phyloP scores from a whole-genome alignment of 2,329 filamentous ascomycete genomes.

The Fusarium sp. region DNA sequence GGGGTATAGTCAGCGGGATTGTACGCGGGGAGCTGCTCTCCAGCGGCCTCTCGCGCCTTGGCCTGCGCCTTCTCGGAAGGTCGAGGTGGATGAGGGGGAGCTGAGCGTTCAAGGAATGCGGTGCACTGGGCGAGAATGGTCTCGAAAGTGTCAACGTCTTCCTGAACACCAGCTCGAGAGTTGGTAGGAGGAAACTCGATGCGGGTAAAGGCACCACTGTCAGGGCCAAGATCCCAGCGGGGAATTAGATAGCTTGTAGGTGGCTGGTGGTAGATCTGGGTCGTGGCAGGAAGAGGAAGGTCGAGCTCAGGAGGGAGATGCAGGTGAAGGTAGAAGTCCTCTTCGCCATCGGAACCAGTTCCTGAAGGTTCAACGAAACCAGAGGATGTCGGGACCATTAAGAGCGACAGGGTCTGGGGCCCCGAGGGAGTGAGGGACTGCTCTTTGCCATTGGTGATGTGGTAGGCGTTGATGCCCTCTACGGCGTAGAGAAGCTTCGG shows the following conservation, averaged over 20 bases:
- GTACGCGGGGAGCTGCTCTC: conserved; percentile 70
- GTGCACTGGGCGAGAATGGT: conserved; percentile 98
- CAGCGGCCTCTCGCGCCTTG: conserved; percentile 55
- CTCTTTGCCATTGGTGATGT: conserved; percentile 89
- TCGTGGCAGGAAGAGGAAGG: conserved; percentile 91
- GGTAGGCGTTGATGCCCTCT: conserved; percentile 89
- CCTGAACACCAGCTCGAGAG: conserved; percentile 78
- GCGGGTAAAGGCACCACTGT: conserved; percentile 89
- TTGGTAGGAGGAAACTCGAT: conserved; percentile 88
- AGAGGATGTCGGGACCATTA: conserved; percentile 95
- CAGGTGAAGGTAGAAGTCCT: conserved; percentile 97
- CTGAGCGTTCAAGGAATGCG: conserved; percentile 87
- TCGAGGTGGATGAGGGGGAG: conserved; percentile 62
- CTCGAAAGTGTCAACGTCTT: conserved; percentile 96
- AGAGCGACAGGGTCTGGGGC: conserved; percentile 87
- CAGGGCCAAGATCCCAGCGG: conserved; percentile 90
- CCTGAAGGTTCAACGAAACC: conserved; percentile 69
- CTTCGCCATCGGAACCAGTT: conserved; percentile 72
- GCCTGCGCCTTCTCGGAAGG: conserved; percentile 50
- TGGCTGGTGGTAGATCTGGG: conserved; percentile 96
- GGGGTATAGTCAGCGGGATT: conserved; percentile 84
- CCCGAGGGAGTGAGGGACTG: conserved; percentile 83
- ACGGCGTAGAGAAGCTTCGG: conserved; percentile 77
- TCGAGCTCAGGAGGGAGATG: conserved; percentile 95
- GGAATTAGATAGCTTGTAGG: conserved; percentile 94